phyloP scores from a whole-genome alignment of 106 monocot genomes.

The Dioscorea alata region DNA sequence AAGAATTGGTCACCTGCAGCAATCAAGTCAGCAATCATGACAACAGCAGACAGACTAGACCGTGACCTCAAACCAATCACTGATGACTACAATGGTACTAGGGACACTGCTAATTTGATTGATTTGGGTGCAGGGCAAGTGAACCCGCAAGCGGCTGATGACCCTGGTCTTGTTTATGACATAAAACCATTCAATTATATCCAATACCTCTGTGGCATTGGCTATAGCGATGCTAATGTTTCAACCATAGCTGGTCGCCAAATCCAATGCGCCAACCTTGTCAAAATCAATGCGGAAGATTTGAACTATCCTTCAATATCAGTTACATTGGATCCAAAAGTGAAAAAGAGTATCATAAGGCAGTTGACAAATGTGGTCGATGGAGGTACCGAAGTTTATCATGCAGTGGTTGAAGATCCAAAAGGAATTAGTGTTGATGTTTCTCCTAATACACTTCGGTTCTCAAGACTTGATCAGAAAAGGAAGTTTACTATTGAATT shows the following conservation, averaged over 20 bases:
- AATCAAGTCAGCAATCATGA: conserved; percentile 4
- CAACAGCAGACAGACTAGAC: not conserved
- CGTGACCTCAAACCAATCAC: not conserved
- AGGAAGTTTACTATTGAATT: conserved; percentile 7
- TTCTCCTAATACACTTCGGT: not conserved
- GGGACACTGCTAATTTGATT: conserved; percentile 6
- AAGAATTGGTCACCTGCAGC: not conserved
- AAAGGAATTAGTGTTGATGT: not conserved
- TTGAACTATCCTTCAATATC: not conserved
- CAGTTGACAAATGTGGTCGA: not conserved
- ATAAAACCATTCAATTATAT: conserved; percentile 21
- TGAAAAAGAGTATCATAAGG: not conserved
- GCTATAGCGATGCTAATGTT: not conserved
- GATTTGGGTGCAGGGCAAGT: conserved; percentile 35
- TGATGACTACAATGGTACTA: not conserved
- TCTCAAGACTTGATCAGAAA: conserved; percentile 2
- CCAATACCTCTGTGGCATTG: conserved; percentile 22
- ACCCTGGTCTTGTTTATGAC: conserved; percentile 33
- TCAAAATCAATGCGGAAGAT: not conserved
- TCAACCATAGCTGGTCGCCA: not conserved
- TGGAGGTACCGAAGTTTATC: too few species aligned
- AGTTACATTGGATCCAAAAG: too few species aligned
- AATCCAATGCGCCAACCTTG: too few species aligned
- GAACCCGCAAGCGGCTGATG: conserved; percentile 11
- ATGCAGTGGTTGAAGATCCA: not conserved